These are phyloP conservation scores for Pyrenochaeta sp. DNA, from an alignment of 2,329 filamentous ascomycete genomes.

Conservation along the genomic window DNA sequence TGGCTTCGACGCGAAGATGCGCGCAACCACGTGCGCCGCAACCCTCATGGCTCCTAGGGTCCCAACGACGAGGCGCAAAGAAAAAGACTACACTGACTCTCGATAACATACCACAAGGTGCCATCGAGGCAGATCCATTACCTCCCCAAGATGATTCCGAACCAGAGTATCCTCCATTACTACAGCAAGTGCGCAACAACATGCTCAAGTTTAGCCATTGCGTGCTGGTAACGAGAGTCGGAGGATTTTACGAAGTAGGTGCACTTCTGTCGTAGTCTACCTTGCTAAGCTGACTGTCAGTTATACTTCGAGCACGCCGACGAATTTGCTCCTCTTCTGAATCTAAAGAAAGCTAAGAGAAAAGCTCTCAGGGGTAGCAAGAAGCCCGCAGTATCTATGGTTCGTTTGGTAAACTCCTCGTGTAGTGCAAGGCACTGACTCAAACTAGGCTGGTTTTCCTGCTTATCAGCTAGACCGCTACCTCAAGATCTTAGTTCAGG, in stretches of 20 bases:
- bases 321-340: slow-evolving; percentile 83
- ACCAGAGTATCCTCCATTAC: slow-evolving; percentile 81
- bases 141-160: slow-evolving; percentile 55
- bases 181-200: slow-evolving; percentile 86
- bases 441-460: slow-evolving; percentile 81
- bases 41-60: slow-evolving; percentile 23
- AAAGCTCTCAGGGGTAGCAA: slow-evolving; percentile 69
- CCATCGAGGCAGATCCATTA: slow-evolving; percentile 55
- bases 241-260: slow-evolving; percentile 86
- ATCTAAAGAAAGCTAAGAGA: slow-evolving; percentile 84
- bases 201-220: slow-evolving; percentile 92
- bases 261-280: slow-evolving; percentile 1
- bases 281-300: slow-evolving; percentile 39
- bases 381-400: slow-evolving; percentile 77
- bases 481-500: slow-evolving; percentile 90
- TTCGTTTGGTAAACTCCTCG: slow-evolving; percentile 49
- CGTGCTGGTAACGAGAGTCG: slow-evolving; percentile 88
- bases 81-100: slow-evolving; percentile 45
- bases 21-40: slow-evolving; percentile 39
- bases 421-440: slow-evolving; percentile 14
- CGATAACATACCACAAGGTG: slow-evolving; percentile 64
- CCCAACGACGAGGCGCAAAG: slow-evolving; percentile 51
- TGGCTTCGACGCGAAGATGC: slow-evolving; percentile 34
- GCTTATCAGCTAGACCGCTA: slow-evolving; percentile 92
- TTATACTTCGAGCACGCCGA: slow-evolving; percentile 97